phyloP scores from a whole-genome alignment of 140 eudicot species.

The Ambrosia hybrid region DNA sequence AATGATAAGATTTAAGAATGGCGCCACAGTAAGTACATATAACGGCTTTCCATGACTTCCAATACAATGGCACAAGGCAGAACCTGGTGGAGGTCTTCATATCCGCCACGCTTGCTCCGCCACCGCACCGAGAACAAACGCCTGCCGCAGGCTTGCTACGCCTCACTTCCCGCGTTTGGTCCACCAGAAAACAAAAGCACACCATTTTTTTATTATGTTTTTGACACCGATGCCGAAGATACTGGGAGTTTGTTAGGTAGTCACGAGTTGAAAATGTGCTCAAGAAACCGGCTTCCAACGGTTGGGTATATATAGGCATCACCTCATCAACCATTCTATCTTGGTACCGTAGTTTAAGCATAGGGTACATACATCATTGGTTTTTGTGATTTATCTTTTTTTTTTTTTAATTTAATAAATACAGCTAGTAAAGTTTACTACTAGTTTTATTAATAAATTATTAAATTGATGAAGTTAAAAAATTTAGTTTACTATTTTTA shows the following conservation, averaged over 20 bases:
- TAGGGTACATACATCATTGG: background rate
- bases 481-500: too few relatives aligned
- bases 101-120: conserved; percentile 17
- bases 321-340: conserved; percentile 3
- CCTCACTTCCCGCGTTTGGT: conserved; percentile 58
- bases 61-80: conserved; percentile 30
- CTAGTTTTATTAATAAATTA: too few relatives aligned
- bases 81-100: conserved; percentile 27
- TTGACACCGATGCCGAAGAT: too few relatives aligned
- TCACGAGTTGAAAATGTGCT: conserved; percentile 20
- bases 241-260: background rate
- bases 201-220: conserved; percentile 30
- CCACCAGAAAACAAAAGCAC: conserved; percentile 66
- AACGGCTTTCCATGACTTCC: conserved; percentile 17
- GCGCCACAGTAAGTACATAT: conserved; percentile 18
- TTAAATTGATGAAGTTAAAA: too few relatives aligned
- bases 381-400: too few relatives aligned
- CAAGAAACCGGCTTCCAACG: conserved; percentile 1
- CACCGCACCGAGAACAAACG: conserved; percentile 14
- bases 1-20: conserved; percentile 15
- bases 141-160: conserved; percentile 56
- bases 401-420: too few relatives aligned
- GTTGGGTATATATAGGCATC: conserved; percentile 32
- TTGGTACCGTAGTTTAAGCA: conserved; percentile 13
- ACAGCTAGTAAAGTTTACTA: too few relatives aligned